phyloP scores from a whole-genome alignment of 208 protist genomes.

The Leishmania martiniquensis region DNA sequence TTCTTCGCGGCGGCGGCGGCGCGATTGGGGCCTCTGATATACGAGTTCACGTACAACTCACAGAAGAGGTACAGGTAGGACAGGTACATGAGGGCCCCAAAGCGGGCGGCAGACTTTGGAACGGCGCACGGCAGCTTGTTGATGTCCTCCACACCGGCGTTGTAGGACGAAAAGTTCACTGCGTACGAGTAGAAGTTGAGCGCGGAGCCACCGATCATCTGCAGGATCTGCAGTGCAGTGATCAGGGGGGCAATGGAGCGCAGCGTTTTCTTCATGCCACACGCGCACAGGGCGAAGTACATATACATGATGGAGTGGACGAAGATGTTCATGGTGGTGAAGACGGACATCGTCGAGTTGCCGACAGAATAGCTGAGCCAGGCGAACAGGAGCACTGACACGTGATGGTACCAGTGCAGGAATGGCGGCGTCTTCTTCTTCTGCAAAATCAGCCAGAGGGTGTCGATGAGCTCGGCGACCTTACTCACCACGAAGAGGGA shows the following conservation, averaged over 20 bases:
- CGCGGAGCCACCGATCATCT: slow-evolving; percentile 87
- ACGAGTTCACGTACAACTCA: slow-evolving; percentile 83
- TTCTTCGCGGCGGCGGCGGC: slow-evolving; percentile 32
- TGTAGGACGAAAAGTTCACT: slow-evolving; percentile 43
- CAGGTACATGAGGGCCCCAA: slow-evolving; percentile 90
- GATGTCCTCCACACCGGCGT: slow-evolving; percentile 43
- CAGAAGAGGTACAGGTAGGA: slow-evolving; percentile 92
- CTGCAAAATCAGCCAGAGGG: slow-evolving; percentile 77
- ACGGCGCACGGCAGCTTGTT: slow-evolving; percentile 57
- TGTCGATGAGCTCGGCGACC: slow-evolving; percentile 87
- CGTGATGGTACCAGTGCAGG: slow-evolving; percentile 95
- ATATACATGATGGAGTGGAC: slow-evolving; percentile 96
- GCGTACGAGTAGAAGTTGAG: slow-evolving; percentile 58
- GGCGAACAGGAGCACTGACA: slow-evolving; percentile 90
- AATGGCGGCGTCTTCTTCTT: slow-evolving; percentile 85
- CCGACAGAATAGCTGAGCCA: slow-evolving; percentile 78
- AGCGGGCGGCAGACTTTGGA: slow-evolving; percentile 40
- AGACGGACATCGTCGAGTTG: slow-evolving; percentile 68
- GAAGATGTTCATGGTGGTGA: slow-evolving; percentile 93
- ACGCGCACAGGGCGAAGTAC: slow-evolving; percentile 90
- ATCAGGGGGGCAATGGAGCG: slow-evolving; percentile 84
- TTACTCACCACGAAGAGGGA: slow-evolving; percentile 83
- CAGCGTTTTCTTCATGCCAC: slow-evolving; percentile 61
- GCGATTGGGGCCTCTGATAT: slow-evolving; percentile 44
- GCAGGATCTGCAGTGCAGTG: slow-evolving; percentile 87